These are phyloP conservation scores for Ottelia alismoides DNA, from an alignment of 106 monocot species.

Conservation along the genomic window DNA sequence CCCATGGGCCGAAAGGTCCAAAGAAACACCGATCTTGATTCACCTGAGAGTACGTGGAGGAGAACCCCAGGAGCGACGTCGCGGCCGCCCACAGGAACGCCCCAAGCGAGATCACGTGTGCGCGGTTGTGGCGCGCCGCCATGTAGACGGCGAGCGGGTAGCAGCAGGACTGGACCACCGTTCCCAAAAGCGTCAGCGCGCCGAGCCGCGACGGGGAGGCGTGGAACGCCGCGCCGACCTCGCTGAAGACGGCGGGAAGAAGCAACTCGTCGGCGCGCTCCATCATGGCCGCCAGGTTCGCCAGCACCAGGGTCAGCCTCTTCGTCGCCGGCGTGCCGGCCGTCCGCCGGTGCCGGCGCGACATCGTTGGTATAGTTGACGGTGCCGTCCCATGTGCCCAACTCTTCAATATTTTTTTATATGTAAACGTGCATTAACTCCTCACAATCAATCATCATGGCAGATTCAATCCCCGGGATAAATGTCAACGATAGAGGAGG, in stretches of 20 bases:
- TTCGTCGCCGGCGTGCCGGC: no score
- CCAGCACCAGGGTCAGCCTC: constrained; percentile 44
- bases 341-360: no score
- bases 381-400: no score
- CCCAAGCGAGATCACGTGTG: constrained; percentile 68
- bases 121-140: constrained; percentile 50
- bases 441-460: no score
- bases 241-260: constrained; percentile 80
- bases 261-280: constrained; percentile 88
- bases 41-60: constrained; percentile 64
- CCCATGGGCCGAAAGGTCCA: no score
- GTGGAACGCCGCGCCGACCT: constrained; percentile 63
- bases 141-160: constrained; percentile 84
- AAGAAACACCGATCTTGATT: no score
- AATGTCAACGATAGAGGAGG: no score
- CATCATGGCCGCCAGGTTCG: constrained; percentile 81
- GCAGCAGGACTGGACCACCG: constrained; percentile 70
- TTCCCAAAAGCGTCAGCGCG: constrained; percentile 64
- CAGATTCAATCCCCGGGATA: no score
- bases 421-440: no score
- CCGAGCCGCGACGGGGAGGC: constrained; percentile 54
- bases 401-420: no score
- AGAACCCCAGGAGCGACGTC: constrained; percentile 74
- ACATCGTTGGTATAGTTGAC: no score
- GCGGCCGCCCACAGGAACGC: constrained; percentile 94